Evolutionary conservation across 345 rosid species (phyloP).

Genomic region (Eucalyptus leucophloia): DNA sequence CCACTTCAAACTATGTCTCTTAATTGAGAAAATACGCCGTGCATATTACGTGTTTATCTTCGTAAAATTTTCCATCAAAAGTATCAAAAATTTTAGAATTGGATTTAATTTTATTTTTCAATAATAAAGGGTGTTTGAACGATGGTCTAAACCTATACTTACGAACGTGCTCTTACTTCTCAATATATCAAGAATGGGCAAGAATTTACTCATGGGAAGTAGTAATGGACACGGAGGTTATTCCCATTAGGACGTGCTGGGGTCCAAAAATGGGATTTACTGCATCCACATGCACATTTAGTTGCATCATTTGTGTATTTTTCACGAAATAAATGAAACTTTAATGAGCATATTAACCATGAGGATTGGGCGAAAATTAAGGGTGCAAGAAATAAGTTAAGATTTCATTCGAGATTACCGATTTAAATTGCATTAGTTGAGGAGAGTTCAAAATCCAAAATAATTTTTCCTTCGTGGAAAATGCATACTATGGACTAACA

Average conservation of each 20-base stretch:
- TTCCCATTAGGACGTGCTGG: background rate
- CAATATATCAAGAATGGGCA: background rate
- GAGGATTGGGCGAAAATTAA: background rate
- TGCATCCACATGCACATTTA: background rate
- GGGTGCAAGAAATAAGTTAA: background rate
- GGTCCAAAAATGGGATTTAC: background rate
- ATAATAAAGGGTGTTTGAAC: background rate
- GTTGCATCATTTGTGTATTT: background rate
- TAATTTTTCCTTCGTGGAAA: background rate
- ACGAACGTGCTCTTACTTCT: background rate
- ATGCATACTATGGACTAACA: background rate
- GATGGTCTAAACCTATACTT: background rate
- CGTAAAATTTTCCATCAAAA: no score
- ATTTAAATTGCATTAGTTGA: background rate
- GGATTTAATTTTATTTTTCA: background rate
- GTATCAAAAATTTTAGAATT: background rate
- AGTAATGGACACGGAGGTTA: background rate
- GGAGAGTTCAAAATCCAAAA: background rate
- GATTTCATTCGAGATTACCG: background rate
- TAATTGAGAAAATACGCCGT: background rate
- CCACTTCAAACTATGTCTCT: background rate
- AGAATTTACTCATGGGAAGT: background rate
- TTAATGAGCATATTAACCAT: background rate
- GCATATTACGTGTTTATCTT: background rate
- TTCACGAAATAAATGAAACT: no score